These are phyloP conservation scores for Plasmopara muralis DNA, from an alignment of 352 stramenopile species.

Conservation along the genomic window DNA sequence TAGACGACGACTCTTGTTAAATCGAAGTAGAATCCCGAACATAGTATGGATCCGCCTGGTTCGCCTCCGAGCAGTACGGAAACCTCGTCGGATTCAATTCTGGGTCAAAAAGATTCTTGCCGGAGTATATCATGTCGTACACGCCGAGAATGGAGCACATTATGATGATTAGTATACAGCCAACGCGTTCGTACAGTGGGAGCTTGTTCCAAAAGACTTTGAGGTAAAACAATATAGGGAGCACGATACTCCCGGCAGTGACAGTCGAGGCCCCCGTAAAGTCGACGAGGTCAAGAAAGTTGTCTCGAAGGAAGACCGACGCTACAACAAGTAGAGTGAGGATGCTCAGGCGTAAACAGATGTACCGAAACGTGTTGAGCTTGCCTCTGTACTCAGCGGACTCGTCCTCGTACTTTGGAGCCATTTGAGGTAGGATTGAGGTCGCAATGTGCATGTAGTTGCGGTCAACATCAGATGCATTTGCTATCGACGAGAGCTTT, in stretches of 20 bases:
- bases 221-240: slow-evolving; percentile 46
- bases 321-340: slow-evolving; percentile 28
- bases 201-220: slow-evolving; percentile 36
- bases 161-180: slow-evolving; percentile 28
- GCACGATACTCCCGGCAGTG: slow-evolving; percentile 28
- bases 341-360: slow-evolving; percentile 27
- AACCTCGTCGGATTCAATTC: slow-evolving; percentile 29
- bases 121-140: slow-evolving; percentile 39
- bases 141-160: slow-evolving; percentile 27
- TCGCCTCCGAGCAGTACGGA: slow-evolving; percentile 44
- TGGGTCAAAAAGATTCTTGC: slow-evolving; percentile 34
- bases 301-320: slow-evolving; percentile 32
- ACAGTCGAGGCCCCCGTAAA: slow-evolving; percentile 42
- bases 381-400: slow-evolving; percentile 26
- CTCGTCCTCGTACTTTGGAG: slow-evolving; percentile 21
- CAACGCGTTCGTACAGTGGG: slow-evolving; percentile 33
- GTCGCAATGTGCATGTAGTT: slow-evolving; percentile 9
- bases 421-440: slow-evolving; percentile 2
- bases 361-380: slow-evolving; percentile 27
- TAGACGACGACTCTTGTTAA: neutral
- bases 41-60: slow-evolving; percentile 42
- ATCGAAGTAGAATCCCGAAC: slow-evolving; percentile 19
- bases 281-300: slow-evolving; percentile 44
- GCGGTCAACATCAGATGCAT: slow-evolving; percentile 10
- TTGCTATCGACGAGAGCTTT: slow-evolving; percentile 15